Evolutionary conservation across 352 stramenopile genomes (phyloP), one percentile per base, ranked within the genome.

Genomic region (Phytopythium vexans): DNA sequence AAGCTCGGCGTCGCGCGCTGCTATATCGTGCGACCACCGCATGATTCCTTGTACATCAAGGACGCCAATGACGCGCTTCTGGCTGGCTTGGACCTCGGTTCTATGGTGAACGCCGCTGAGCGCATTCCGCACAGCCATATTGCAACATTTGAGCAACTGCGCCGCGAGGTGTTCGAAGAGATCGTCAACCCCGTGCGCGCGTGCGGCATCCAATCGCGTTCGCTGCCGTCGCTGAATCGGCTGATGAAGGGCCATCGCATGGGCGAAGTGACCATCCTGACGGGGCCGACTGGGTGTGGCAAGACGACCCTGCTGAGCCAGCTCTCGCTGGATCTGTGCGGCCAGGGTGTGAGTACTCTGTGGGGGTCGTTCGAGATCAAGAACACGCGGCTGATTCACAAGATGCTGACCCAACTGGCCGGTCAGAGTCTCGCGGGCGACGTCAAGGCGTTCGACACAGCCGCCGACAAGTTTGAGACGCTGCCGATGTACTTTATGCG

Each of bases 331-430:
- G 86, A 95, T 57, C 68, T 94, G 61, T 99, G 62, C 84, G 90
- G 93, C 41, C 92, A 98, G 56, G 94, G 94, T n/a, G 87, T 99
- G 39, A 98, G 95, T 62, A 98, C 97, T 35, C 66, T 99, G 2
- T 99, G 97, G 97, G 97, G 97, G 10, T 97, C 88, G 34, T 99
- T 99, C 56, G 97, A 99, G 78, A 98, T 99, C 61, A 98, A 98
- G 64, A 99, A 99, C 66, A 98, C 94, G 42, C 74, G 89, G 8
- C 66, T 99, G 12, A 88, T 99, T 49, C 88, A 97, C 68, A 99
- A 99, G 60, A 98, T 99, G 85, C 73, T 99, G 27, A 97, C 95
- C 14, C 97, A 99, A 60, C 84, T 95, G n/a, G 76, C 83, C 0
- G 83, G 87, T 5, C 74, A 73, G 27, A 89, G 70, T 47, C 60